Evolutionary conservation across 1,284 basidiomycete species (phyloP).

Genomic region (Mycosarcoma mackinlayi): DNA sequence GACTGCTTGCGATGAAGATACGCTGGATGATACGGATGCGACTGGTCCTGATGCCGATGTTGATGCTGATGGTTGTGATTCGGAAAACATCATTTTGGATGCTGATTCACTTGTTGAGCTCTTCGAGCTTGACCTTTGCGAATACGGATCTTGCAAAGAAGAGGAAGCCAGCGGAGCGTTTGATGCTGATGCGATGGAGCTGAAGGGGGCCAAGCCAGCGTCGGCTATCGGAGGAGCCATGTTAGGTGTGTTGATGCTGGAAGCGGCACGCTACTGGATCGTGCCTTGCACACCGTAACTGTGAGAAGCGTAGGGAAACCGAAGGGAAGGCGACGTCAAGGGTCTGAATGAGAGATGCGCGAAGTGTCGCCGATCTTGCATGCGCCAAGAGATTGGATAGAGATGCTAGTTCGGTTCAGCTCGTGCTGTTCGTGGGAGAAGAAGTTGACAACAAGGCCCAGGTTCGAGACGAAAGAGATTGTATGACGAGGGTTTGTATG

Average conservation of each 20-base stretch:
- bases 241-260: background rate
- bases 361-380: background rate
- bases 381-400: no score
- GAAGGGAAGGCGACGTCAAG: no score
- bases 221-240: slow-evolving; percentile 26
- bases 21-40: slow-evolving; percentile 1
- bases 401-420: no score
- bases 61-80: slow-evolving; percentile 1
- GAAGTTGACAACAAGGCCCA: no score
- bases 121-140: background rate
- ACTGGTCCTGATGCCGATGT: background rate
- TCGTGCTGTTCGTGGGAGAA: no score
- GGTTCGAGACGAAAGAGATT: no score
- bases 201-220: slow-evolving; percentile 3
- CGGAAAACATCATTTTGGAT: slow-evolving; percentile 3
- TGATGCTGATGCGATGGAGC: slow-evolving; percentile 8
- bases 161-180: background rate
- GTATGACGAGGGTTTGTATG: no score
- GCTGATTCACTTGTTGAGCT: slow-evolving; percentile 1
- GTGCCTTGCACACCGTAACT: background rate
- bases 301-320: no score
- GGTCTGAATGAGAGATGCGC: background rate
- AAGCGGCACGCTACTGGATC: background rate
- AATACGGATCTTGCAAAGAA: background rate
- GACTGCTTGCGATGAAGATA: background rate